phyloP scores from a whole-genome alignment of 805 yeast species.

The Wickerhamomyces bisporus region DNA sequence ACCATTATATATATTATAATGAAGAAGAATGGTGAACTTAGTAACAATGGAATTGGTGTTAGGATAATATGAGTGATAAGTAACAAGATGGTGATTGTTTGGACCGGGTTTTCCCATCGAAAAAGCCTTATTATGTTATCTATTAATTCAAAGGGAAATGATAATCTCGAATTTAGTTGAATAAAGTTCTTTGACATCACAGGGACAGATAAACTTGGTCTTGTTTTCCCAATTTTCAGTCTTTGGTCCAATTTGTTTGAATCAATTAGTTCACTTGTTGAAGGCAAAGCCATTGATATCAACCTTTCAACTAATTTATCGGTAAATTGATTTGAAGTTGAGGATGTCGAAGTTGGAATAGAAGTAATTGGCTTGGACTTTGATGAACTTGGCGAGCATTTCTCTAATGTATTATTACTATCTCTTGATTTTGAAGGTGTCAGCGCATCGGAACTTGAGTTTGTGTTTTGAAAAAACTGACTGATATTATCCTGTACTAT shows the following conservation, averaged over 20 bases:
- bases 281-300: slow-evolving; percentile 67
- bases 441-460: neutral
- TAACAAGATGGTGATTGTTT: slow-evolving; percentile 53
- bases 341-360: neutral
- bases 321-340: slow-evolving; percentile 32
- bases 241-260: slow-evolving; percentile 44
- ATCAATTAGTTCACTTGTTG: slow-evolving; percentile 40
- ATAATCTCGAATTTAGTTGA: slow-evolving; percentile 54
- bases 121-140: slow-evolving; percentile 52
- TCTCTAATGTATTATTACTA: no score
- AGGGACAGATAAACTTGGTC: slow-evolving; percentile 70
- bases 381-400: no score
- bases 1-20: slow-evolving; percentile 52
- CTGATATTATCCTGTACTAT: slow-evolving; percentile 12
- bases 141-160: slow-evolving; percentile 54
- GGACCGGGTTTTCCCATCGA: slow-evolving; percentile 60
- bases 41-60: slow-evolving; percentile 50
- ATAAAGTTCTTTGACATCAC: slow-evolving; percentile 65
- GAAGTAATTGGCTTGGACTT: no score
- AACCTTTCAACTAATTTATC: slow-evolving; percentile 72
- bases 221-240: slow-evolving; percentile 49
- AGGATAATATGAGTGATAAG: slow-evolving; percentile 48
- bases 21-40: slow-evolving; percentile 50
- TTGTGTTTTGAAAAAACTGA: neutral
- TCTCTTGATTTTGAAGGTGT: neutral